phyloP scores from a whole-genome alignment of 2,329 filamentous ascomycete species.

The Pyrenophora teres region DNA sequence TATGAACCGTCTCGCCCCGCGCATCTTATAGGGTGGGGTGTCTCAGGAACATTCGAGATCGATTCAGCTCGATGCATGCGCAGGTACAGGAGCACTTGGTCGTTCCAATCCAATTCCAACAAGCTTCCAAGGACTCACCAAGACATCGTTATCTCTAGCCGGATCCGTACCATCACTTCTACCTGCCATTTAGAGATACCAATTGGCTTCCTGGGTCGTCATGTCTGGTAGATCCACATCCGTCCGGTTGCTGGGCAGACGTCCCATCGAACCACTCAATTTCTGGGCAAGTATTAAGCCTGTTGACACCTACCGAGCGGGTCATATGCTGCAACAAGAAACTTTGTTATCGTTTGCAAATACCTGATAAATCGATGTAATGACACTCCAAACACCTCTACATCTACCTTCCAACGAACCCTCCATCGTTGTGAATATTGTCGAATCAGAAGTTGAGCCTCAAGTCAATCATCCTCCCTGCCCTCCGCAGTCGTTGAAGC shows the following conservation, averaged over 20 bases:
- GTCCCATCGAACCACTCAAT: too few species aligned
- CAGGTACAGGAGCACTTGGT: neutral
- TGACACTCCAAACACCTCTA: neutral
- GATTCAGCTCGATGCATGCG: neutral
- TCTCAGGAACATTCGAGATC: neutral
- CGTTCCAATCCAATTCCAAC: neutral
- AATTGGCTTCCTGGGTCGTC: neutral
- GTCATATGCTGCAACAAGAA: neutral
- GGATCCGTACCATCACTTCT: neutral
- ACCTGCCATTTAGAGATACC: neutral
- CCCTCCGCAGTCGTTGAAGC: constrained; percentile 1
- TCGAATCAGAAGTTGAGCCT: constrained; percentile 1
- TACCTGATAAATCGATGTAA: neutral
- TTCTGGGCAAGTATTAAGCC: too few species aligned
- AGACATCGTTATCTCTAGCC: neutral
- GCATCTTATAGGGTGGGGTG: neutral
- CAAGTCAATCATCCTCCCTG: neutral
- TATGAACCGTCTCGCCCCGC: neutral
- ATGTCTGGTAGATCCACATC: neutral
- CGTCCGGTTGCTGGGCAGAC: too few species aligned
- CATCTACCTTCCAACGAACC: neutral
- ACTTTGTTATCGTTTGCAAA: neutral
- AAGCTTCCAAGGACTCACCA: neutral
- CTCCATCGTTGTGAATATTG: neutral
- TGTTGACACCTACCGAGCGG: too few species aligned